Evolutionary conservation across 1,284 basidiomycete species (phyloP).

Genomic region (Leccinum fallax): DNA sequence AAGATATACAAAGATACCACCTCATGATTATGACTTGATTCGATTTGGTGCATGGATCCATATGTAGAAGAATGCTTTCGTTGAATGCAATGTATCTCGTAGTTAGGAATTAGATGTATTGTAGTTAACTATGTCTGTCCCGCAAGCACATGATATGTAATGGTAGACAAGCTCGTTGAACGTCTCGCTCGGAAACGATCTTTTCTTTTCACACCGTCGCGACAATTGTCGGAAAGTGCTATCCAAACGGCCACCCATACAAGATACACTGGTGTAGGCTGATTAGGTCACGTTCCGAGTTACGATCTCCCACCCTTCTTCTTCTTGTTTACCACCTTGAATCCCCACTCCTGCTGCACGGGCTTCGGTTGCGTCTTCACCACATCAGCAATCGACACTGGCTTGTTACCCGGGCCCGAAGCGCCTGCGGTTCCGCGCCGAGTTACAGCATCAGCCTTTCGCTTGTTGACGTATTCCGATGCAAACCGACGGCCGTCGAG

Average conservation of each 20-base stretch:
- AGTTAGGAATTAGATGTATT: conserved; percentile 24
- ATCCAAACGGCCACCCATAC: conserved; percentile 30
- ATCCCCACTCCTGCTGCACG: conserved; percentile 75
- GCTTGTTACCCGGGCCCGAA: conserved; percentile 49
- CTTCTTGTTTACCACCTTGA: conserved; percentile 93
- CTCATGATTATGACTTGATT: conserved; percentile 14
- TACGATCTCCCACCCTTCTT: conserved; percentile 71
- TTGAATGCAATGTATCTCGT: conserved; percentile 17
- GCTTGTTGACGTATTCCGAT: conserved; percentile 83
- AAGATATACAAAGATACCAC: conserved; percentile 58
- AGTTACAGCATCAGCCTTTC: conserved; percentile 75
- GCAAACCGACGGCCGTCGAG: conserved; percentile 95
- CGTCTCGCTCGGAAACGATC: neutral
- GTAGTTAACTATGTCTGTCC: conserved; percentile 16
- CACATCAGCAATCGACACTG: conserved; percentile 80
- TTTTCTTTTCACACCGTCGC: neutral
- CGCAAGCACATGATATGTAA: neutral
- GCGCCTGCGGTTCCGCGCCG: conserved; percentile 46
- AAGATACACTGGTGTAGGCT: conserved; percentile 12
- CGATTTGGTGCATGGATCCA: conserved; percentile 13
- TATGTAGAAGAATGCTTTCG: conserved; percentile 13
- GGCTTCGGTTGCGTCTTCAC: conserved; percentile 88
- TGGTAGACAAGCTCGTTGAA: neutral
- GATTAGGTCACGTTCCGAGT: conserved; percentile 2
- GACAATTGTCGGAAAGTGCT: conserved; percentile 16